phyloP scores from a whole-genome alignment of 225 moss, liverwort and hornwort species.

The Marchantia polymorpha region DNA sequence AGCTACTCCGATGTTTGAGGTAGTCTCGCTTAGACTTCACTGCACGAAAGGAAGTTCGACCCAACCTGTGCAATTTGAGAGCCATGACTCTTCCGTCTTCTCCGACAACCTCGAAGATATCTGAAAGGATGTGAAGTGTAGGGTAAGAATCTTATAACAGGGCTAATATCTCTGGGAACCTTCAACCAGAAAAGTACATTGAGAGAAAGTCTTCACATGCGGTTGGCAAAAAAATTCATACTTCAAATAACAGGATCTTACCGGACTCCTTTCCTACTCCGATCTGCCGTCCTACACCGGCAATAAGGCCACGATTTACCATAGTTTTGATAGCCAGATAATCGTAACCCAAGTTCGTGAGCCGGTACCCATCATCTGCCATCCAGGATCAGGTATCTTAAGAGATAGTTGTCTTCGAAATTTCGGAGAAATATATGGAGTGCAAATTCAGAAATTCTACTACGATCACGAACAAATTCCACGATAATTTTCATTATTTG shows the following conservation, averaged over 20 bases:
- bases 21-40: conserved; percentile 96
- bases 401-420: not conserved
- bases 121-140: conserved; percentile 34
- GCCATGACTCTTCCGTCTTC: conserved; percentile 93
- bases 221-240: not conserved
- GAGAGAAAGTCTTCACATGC: not conserved
- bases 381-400: not conserved
- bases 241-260: conserved; percentile 21
- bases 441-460: not conserved
- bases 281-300: conserved; percentile 95
- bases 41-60: conserved; percentile 92
- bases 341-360: conserved; percentile 92
- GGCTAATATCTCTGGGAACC: not conserved
- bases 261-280: conserved; percentile 99
- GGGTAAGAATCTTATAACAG: not conserved
- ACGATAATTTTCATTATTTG: not conserved
- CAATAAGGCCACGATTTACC: conserved; percentile 91
- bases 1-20: conserved; percentile 88
- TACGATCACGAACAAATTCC: not conserved
- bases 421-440: no score
- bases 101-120: conserved; percentile 92
- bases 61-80: conserved; percentile 85
- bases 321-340: conserved; percentile 90
- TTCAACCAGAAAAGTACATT: not conserved
- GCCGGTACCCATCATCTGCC: conserved; percentile 90